Evolutionary conservation across 1,284 basidiomycete genomes (phyloP), one percentile per base, ranked within the genome.

Genomic region (Pseudozyma pruni): DNA sequence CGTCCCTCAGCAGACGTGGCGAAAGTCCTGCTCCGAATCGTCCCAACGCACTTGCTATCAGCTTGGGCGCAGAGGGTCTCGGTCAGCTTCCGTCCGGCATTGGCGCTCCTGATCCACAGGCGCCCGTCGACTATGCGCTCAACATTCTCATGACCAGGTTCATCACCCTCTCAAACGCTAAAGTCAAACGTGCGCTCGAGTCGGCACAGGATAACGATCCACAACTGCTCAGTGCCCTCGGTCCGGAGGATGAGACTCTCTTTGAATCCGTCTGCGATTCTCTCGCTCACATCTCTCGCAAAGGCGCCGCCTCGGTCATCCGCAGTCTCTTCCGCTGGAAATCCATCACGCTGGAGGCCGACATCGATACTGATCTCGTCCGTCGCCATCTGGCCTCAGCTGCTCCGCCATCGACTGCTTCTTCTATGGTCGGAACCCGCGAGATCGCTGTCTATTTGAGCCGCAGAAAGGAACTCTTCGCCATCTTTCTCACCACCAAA

Each of bases 241-340:
- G 90, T 29, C 86, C 88, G 0, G 86, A 88, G 1, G 86, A 90
- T 2, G 92, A 95, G 76, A 81, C 86, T 2, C 87, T 89, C 55
- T 91, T 95, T 69, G 93, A 96, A 78, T 88, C 90, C 27, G 87
- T 90, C 5, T 86, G 96, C 29, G 85, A 87, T 7, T 92, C 93
- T 2, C 86, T 98, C 4, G 92, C 91, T 9, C 91, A 92, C 78
- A 90, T 95, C 54, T 92, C 92, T 2, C 89, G 90, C 60, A 91
- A 91, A 52, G 89, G 92, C 59, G 87, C 92, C 2, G 91, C 92
- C 72, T 87, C 89, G 34, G 92, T 97, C 6, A 86, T 95, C 31
- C 91, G 94, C 64, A 90, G 92, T 6, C 87, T 96, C 49, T 90
- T 90, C 85, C 88, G 90, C 19, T 98, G 94, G 94, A 87, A 91